Evolutionary conservation across 2,329 filamentous ascomycete genomes (phyloP), one percentile per base, ranked within the genome.

Genomic region (Tricladium varicosporioides): DNA sequence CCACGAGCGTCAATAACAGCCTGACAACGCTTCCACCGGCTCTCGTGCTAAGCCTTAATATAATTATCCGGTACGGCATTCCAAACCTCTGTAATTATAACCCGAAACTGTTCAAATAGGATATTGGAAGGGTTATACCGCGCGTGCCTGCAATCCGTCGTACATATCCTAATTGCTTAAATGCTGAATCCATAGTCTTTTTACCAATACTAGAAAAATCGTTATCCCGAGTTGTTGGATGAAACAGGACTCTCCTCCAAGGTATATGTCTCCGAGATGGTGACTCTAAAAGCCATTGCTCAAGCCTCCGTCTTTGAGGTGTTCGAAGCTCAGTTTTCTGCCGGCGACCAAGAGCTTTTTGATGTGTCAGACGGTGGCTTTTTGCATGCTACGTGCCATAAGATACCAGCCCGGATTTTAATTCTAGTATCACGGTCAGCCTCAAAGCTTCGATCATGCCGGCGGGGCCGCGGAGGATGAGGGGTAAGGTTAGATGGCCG

Each of bases 1-100:
- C 57, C 54, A 14, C 47, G 40, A 11, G 57, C 50, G 18, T 60
- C 31, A 51, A 60, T 60, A 13, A 60, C 50, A 48, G 44, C 57
- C 45, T 60, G 40, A 45, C 57, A 60, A 13, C 53, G 32, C 53
- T 31, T 42, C 53, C 32, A 53, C 57, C 51, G 57, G 16, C 31
- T 50, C 13, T 48, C 18, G 46, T 40, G 44, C 45, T 54, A 27
- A 22, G 2, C 42, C 18, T 53, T 11, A 54, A 60, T 60, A 54
- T 27, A 60, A 3, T 46, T 19, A 2, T 53, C 46, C 47, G 51
- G 54, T 2, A 56, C 42, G 18, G 50, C 53, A 22, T 60, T 33
- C 57, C 47, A 60, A 1, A 51, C 57, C 14, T 46, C 45, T 18
- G 9, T 33, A 51, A 60, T 54, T 45, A 58, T 58, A 7, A 5